Conservation (phyloP, 176 grass and related monocot species). For the Musa acuminata region DNA sequence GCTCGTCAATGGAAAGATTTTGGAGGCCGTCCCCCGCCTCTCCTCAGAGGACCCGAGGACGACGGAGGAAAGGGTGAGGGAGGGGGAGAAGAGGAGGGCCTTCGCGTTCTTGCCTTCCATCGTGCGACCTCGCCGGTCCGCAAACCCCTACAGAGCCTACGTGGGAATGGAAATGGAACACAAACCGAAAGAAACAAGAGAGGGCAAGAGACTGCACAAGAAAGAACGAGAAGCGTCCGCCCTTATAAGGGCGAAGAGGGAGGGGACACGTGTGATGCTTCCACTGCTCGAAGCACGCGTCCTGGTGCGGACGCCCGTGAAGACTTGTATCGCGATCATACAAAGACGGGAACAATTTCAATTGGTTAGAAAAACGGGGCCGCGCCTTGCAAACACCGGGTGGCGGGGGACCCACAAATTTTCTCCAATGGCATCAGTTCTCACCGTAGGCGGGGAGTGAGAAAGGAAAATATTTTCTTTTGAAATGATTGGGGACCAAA, state of each 20-base stretch:
- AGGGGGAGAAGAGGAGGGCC: not conserved
- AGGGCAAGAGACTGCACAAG: too few relatives aligned
- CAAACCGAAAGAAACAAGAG: not conserved
- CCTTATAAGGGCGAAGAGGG: not conserved
- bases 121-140: not conserved
- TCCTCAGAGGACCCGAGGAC: not conserved
- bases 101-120: conserved; percentile 9
- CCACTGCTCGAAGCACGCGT: not conserved
- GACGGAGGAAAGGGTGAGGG: not conserved
- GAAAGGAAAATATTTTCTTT: too few relatives aligned
- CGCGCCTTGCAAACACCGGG: too few relatives aligned
- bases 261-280: not conserved
- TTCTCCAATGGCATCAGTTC: too few relatives aligned
- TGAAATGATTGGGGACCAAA: too few relatives aligned
- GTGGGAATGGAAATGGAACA: not conserved
- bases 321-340: not conserved
- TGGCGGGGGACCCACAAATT: too few relatives aligned
- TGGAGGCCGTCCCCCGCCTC: not conserved
- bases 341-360: not conserved
- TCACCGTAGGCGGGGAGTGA: too few relatives aligned
- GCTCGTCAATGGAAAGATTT: not conserved
- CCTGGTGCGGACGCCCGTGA: not conserved
- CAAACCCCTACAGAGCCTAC: not conserved
- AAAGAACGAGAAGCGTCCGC: not conserved
- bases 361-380: not conserved